Conservation (phyloP, 805 yeast species). For the Saturnispora gosingensis region DNA sequence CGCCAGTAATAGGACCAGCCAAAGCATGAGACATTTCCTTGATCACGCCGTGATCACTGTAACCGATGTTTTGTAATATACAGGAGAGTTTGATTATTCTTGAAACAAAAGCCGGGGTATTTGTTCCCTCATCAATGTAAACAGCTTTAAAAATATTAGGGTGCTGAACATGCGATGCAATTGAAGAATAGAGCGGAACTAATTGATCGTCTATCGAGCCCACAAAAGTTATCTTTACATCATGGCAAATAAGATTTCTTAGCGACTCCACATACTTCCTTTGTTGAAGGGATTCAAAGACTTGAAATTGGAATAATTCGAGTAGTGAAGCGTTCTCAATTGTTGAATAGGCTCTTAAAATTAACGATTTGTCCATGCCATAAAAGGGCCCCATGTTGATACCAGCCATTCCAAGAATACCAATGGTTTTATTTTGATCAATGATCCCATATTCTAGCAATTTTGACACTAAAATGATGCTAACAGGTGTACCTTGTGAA, state of each 20-base stretch:
- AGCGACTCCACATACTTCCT: conserved; percentile 60
- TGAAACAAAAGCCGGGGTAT: conserved; percentile 71
- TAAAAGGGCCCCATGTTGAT: conserved; percentile 89
- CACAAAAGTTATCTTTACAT: conserved; percentile 70
- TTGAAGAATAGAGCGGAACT: conserved; percentile 85
- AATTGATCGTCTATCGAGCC: conserved; percentile 92
- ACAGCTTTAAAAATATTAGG: conserved; percentile 88
- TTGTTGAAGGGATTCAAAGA: conserved; percentile 63
- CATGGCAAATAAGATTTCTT: conserved; percentile 51
- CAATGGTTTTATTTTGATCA: conserved; percentile 40
- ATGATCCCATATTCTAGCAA: conserved; percentile 54
- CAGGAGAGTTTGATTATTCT: conserved; percentile 67
- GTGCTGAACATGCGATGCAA: conserved; percentile 73
- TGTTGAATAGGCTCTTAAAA: conserved; percentile 82
- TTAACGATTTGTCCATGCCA: conserved; percentile 75
- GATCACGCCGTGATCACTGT: conserved; percentile 75
- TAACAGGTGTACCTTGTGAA: conserved; percentile 93
- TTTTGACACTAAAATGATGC: conserved; percentile 67
- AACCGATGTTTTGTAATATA: conserved; percentile 65
- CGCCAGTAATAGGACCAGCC: conserved; percentile 90
- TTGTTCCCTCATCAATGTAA: conserved; percentile 74
- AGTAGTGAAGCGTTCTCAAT: conserved; percentile 80
- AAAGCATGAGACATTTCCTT: conserved; percentile 70
- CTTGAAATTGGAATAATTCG: conserved; percentile 85
- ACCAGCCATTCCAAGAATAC: conserved; percentile 91